Evolutionary conservation across 2,329 filamentous ascomycete genomes (phyloP).

Genomic region (Coccinonectria pachysandricola): DNA sequence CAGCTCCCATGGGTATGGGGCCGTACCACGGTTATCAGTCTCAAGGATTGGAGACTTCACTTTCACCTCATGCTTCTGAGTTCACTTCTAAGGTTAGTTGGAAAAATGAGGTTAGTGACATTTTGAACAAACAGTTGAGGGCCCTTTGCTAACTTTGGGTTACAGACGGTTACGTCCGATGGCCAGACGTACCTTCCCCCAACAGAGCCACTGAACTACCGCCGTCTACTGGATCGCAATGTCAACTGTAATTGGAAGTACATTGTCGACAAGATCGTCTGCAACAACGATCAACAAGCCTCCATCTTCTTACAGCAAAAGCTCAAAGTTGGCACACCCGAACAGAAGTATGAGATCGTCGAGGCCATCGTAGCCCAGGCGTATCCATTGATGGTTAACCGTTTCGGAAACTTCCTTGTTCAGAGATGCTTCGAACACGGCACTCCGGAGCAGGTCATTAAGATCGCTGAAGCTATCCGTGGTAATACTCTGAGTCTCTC

Average conservation of each 20-base stretch:
- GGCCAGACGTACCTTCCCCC: conserved; percentile 73
- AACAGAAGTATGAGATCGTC: conserved; percentile 96
- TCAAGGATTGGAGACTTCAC: conserved; percentile 50
- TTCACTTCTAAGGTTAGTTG: conserved; percentile 51
- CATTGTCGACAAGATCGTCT: conserved; percentile 98
- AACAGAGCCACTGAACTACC: conserved; percentile 91
- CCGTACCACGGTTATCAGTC: conserved; percentile 41
- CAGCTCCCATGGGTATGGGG: conserved; percentile 29
- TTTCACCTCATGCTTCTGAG: conserved; percentile 65
- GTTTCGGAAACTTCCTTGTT: conserved; percentile 96
- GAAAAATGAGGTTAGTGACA: conserved; percentile 43
- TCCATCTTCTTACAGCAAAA: conserved; percentile 99
- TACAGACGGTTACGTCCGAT: conserved; percentile 39
- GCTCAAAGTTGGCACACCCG: conserved; percentile 86
- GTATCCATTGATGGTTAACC: conserved; percentile 94
- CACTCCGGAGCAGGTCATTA: conserved; percentile 84
- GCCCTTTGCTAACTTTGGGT: conserved; percentile 1
- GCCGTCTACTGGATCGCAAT: conserved; percentile 86
- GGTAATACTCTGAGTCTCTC: conserved; percentile 89
- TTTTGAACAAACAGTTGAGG: too few species aligned
- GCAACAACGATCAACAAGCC: conserved; percentile 97
- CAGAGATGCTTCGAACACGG: conserved; percentile 99
- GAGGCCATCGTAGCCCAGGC: conserved; percentile 92
- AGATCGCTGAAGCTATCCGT: conserved; percentile 88
- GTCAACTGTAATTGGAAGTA: conserved; percentile 99